These are phyloP conservation scores for Aspergillus egyptiacus DNA, from an alignment of 495 filamentous ascomycete genomes.

Conservation along the genomic window DNA sequence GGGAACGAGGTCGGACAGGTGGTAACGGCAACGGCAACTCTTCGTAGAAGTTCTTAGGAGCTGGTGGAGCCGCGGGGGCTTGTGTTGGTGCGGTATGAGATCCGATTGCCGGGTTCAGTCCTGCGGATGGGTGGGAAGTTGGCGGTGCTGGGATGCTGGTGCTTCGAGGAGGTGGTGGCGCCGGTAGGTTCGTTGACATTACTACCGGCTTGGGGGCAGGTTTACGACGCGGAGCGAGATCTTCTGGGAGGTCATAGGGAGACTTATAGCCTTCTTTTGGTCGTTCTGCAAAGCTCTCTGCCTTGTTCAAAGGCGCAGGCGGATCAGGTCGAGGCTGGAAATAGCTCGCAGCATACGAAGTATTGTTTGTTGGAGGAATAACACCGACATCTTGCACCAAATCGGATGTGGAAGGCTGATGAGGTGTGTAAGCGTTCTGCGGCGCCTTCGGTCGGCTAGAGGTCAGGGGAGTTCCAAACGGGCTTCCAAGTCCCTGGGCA, in stretches of 20 bases:
- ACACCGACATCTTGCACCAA: constrained; percentile 29
- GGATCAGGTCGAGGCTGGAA: constrained; percentile 31
- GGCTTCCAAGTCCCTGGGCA: constrained; percentile 22
- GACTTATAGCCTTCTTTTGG: constrained; percentile 86
- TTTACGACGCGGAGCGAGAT: constrained; percentile 64
- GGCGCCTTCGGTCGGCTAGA: constrained; percentile 17
- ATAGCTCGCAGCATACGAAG: constrained; percentile 33
- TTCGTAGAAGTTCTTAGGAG: constrained; percentile 72
- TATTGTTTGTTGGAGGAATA: constrained; percentile 23
- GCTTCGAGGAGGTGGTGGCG: constrained; percentile 47
- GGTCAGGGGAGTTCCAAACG: constrained; percentile 29
- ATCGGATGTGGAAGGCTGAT: constrained; percentile 42
- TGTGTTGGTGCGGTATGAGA: constrained; percentile 29
- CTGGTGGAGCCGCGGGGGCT: constrained; percentile 2
- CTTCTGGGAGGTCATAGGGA: constrained; percentile 92
- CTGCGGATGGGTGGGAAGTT: constrained; percentile 18
- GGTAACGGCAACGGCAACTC: constrained; percentile 66
- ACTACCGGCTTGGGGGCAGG: constrained; percentile 39
- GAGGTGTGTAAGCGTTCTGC: constrained; percentile 34
- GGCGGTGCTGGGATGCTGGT: constrained; percentile 48
- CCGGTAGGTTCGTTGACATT: constrained; percentile 24
- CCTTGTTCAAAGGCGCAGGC: constrained; percentile 34
- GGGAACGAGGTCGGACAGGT: constrained; percentile 42
- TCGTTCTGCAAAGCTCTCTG: constrained; percentile 80
- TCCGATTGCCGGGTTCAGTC: constrained; percentile 21